Conservation (phyloP, 345 rosid genomes). For the Arabidopsis suecica region DNA sequence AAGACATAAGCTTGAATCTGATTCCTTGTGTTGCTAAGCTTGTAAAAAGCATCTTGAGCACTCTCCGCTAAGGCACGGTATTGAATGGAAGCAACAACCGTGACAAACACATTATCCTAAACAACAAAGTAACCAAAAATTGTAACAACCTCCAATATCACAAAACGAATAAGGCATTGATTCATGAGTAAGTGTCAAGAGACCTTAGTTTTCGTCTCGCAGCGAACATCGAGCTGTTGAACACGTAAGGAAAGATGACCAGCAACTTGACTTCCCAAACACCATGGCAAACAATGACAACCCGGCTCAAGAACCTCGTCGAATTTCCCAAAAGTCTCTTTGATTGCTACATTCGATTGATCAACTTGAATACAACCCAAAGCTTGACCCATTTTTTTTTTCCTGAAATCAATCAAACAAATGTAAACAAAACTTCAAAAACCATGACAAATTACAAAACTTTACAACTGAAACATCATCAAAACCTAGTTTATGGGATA, state of each 20-base stretch:
- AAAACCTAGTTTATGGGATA: not conserved
- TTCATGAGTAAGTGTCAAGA: not conserved
- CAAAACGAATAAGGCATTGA: not conserved
- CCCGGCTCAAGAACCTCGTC: constrained; percentile 81
- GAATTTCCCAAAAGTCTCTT: constrained; percentile 76
- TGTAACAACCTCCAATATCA: not conserved
- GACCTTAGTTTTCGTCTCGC: constrained; percentile 95
- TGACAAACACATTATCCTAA: constrained; percentile 61
- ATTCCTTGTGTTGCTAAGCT: constrained; percentile 53
- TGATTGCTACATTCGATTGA: constrained; percentile 74
- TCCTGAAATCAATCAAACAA: constrained; percentile 1
- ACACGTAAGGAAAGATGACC: constrained; percentile 74
- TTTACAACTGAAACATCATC: not conserved
- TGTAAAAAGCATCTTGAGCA: constrained; percentile 57
- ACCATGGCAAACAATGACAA: constrained; percentile 88
- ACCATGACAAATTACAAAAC: not conserved
- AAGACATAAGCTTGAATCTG: constrained; percentile 62
- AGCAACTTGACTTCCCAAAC: constrained; percentile 70
- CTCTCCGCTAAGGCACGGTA: constrained; percentile 54
- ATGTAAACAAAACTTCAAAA: constrained; percentile 10
- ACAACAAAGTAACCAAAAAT: constrained; percentile 5
- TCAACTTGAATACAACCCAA: constrained; percentile 76
- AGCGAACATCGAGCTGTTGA: constrained; percentile 82
- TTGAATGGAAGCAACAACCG: constrained; percentile 59
- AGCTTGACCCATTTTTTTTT: constrained; percentile 47